Evolutionary conservation across 176 grass and related monocot genomes (phyloP), one percentile per base, ranked within the genome.

Genomic region (Cenchrus americanus): DNA sequence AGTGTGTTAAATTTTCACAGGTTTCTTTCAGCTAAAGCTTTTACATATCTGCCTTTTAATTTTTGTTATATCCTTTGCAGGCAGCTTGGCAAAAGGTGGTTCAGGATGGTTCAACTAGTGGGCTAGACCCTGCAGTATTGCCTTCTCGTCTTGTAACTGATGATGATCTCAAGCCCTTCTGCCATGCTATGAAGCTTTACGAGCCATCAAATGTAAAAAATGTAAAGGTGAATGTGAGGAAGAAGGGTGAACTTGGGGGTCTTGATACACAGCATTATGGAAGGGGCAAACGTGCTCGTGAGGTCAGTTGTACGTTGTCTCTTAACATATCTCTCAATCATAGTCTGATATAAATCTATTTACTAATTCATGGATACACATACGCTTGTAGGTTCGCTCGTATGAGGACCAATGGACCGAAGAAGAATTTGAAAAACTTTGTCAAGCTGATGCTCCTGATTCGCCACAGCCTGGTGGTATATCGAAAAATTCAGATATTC

Each of bases 391-490:
- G 96, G 96, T 99, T 59, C 93, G 96, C 44, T 99, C 93, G 73
- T 99, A 99, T 71, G 96, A 95, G 82, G 96, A 99, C 75, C 96
- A 99, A 71, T 99, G 93, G 96, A 96, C 96, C 15, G 96, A 99
- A 88, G 96, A 99, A 94, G 96, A 99, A 76, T 99, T 99, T 74
- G 96, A 99, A 85, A 99, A 99, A 73, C 96, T 99, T 88, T 99
- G 96, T 84, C 93, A 99, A 80, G 93, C 34, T 69, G 96, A 96
- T 80, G 82, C 96, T 77, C 89, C 96, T 10, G 87, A 86, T 0
- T 88, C 89, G 68, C 85, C 89, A 71, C 88, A 85, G 84, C 70
- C 71, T 83, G 80, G 69, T 51, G 68, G 30, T 60, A 79, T 83
- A 46, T 37, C 47, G 72, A 92, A 92, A 85, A 81, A 94, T 89